Base-by-base conservation (phyloP, 225 moss, liverwort and hornwort species). In the Polytrichum commune region DNA sequence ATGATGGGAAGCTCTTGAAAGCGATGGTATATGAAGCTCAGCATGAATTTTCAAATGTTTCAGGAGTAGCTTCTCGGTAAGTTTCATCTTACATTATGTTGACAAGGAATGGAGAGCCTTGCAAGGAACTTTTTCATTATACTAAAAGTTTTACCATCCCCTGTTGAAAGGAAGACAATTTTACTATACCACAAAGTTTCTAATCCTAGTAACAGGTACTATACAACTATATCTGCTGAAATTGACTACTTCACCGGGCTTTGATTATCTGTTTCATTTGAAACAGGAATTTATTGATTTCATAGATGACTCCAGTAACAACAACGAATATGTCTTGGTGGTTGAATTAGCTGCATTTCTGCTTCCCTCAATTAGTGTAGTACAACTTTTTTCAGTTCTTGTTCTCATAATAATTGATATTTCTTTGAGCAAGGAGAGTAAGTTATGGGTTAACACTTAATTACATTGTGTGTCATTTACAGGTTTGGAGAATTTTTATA, bases 401-500 rank as follows among this genome's bases (percentile, higher is more conserved):
- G 46, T 13, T 13, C 46, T 46, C 46, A 16, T 46, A 46, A 13
- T 46, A 13, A 46, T 13, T 46, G 13, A 46, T 46, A 46, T 46
- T 46, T 13, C 13, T 46, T 16, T 46, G 10, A 46, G 46, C 46
- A 46, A 46, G 46, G 46, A 46, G 3, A 13, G 46, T 13, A 46
- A 4, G 13, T 46, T 46, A 46, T 46, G 46, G 16, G 13, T 46
- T 13, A 46, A 46, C 13, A 46, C 46, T 46, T 46, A 16, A 46
- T 10, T 10, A 46, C 46, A 4, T 46, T 46, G 46, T 46, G 46
- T 46, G 46, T 46, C 13, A 0, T 81, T 76, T 81, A 72, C 89
- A 98, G 98, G 83, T 98, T 98, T 78, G 86, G 90, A 74, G 91
- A 98, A 73, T 98, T 98, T 79, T 76, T 98, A 63, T 76, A 85